These are phyloP conservation scores for Podaxis sp. DNA, from an alignment of 768 basidiomycete species.

Conservation along the genomic window DNA sequence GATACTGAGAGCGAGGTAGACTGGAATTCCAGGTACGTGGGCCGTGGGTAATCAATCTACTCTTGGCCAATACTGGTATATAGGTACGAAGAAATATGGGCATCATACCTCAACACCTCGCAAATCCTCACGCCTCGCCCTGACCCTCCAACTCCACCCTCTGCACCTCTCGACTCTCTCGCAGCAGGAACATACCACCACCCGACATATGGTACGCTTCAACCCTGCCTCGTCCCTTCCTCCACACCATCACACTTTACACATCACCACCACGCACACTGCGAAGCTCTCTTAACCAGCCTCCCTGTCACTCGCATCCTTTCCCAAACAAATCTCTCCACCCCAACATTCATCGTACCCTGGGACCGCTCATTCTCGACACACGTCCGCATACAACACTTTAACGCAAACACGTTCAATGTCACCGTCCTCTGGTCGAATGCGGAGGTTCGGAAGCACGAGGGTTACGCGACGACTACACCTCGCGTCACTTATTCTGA, in stretches of 20 bases:
- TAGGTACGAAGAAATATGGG: conserved; percentile 28
- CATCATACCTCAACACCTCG: conserved; percentile 21
- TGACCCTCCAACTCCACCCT: conserved; percentile 20
- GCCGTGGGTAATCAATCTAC: background rate
- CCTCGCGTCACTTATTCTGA: too few relatives aligned
- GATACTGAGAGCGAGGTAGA: conserved; percentile 22
- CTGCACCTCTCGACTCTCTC: conserved; percentile 22
- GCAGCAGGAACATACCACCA: conserved; percentile 30
- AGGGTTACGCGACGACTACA: too few relatives aligned
- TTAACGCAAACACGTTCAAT: too few relatives aligned
- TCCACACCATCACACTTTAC: conserved; percentile 19
- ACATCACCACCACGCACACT: conserved; percentile 19
- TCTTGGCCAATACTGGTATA: background rate
- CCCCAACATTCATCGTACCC: conserved; percentile 33
- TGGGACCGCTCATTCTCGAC: conserved; percentile 32
- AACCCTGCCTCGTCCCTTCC: conserved; percentile 30
- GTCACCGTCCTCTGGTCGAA: too few relatives aligned
- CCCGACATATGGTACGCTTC: conserved; percentile 32
- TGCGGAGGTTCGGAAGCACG: too few relatives aligned
- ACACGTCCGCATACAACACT: too few relatives aligned
- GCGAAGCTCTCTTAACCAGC: conserved; percentile 18
- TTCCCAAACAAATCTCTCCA: conserved; percentile 20
- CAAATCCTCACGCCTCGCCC: conserved; percentile 25
- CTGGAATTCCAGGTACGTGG: conserved; percentile 34
- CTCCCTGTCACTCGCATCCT: conserved; percentile 30